Evolutionary conservation across 768 basidiomycete species (phyloP).

Genomic region (Glaciozyma antarctica): DNA sequence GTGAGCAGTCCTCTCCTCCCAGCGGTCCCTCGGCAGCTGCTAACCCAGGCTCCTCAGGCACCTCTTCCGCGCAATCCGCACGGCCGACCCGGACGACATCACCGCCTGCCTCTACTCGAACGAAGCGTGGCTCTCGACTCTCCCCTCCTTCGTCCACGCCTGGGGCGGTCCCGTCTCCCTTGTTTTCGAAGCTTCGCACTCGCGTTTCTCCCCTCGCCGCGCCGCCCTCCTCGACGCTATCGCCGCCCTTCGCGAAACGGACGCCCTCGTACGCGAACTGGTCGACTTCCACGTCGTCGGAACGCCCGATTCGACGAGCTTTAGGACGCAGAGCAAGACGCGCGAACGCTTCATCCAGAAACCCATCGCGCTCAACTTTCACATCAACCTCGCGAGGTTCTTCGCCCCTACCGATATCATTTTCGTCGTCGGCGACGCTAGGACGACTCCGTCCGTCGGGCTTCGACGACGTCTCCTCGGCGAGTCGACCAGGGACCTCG

Average conservation of each 20-base stretch:
- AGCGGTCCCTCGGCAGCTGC: not conserved
- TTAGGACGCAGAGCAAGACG: slow-evolving; percentile 24
- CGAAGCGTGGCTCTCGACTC: slow-evolving; percentile 34
- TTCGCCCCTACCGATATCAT: slow-evolving; percentile 34
- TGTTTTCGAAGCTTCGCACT: slow-evolving; percentile 32
- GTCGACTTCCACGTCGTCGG: slow-evolving; percentile 36
- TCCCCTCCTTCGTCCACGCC: slow-evolving; percentile 30
- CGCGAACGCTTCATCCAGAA: slow-evolving; percentile 33
- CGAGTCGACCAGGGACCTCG: slow-evolving; percentile 10
- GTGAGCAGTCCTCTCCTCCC: slow-evolving; percentile 3
- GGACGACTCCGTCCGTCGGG: slow-evolving; percentile 24
- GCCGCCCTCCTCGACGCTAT: slow-evolving; percentile 19
- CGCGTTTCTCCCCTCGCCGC: slow-evolving; percentile 13
- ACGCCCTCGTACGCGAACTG: slow-evolving; percentile 27
- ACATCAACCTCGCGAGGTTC: slow-evolving; percentile 37
- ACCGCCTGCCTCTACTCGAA: slow-evolving; percentile 36
- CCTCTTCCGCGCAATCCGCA: slow-evolving; percentile 27
- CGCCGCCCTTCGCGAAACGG: slow-evolving; percentile 16
- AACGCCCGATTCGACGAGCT: slow-evolving; percentile 14
- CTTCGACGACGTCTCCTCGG: slow-evolving; percentile 15
- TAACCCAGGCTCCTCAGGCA: slow-evolving; percentile 6
- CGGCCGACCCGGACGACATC: slow-evolving; percentile 11
- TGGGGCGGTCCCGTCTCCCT: slow-evolving; percentile 35
- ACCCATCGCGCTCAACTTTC: slow-evolving; percentile 32
- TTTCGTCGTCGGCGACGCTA: slow-evolving; percentile 33